These are phyloP conservation scores for Nepenthes mirabilis DNA, from an alignment of 148 eudicot species.

Conservation along the genomic window DNA sequence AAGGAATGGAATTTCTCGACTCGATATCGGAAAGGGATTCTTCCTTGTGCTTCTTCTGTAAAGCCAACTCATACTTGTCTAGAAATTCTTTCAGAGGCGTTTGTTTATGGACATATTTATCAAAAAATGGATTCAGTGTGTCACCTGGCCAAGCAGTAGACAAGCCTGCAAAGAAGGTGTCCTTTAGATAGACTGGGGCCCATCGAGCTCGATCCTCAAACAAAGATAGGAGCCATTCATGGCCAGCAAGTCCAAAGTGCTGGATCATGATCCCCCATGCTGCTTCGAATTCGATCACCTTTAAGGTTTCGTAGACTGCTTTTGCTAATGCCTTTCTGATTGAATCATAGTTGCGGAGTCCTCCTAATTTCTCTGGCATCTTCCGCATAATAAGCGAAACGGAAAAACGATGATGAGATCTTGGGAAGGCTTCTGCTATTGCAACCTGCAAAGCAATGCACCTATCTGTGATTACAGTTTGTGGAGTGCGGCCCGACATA, in stretches of 20 bases:
- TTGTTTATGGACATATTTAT: constrained; percentile 62
- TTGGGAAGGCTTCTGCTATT: constrained; percentile 42
- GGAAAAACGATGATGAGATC: constrained; percentile 48
- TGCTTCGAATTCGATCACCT: constrained; percentile 58
- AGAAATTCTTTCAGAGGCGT: constrained; percentile 68
- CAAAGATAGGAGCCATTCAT: constrained; percentile 57
- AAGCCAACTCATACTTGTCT: constrained; percentile 59
- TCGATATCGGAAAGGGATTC: constrained; percentile 56
- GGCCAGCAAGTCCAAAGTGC: constrained; percentile 33
- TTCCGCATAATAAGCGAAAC: constrained; percentile 53
- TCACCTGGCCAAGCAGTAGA: constrained; percentile 38
- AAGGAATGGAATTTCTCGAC: constrained; percentile 32
- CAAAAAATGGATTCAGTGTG: constrained; percentile 31
- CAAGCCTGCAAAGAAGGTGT: constrained; percentile 60
- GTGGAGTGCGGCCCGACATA: constrained; percentile 37
- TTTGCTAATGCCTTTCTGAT: constrained; percentile 34
- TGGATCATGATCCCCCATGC: constrained; percentile 59
- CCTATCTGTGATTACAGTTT: constrained; percentile 59
- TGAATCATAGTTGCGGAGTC: constrained; percentile 44
- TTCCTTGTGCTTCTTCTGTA: constrained; percentile 61
- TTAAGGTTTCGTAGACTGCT: constrained; percentile 46
- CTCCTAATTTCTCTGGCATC: constrained; percentile 64
- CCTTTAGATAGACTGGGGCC: constrained; percentile 65
- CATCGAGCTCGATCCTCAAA: constrained; percentile 61
- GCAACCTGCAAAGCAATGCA: constrained; percentile 43